phyloP scores from a whole-genome alignment of 768 basidiomycete species.

The Fomitopsis serialis region DNA sequence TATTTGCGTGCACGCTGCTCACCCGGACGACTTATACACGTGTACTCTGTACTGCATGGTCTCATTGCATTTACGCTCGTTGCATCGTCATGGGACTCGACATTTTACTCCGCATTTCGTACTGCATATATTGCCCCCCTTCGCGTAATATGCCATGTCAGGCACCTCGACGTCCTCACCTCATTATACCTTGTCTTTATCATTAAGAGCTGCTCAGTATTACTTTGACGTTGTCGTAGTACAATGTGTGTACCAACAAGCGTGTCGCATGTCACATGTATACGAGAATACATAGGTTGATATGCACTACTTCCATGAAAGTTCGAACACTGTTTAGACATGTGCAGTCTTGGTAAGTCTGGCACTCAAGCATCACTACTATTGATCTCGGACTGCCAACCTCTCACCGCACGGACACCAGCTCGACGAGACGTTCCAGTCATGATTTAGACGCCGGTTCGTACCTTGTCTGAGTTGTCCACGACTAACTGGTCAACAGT shows the following conservation, averaged over 20 bases:
- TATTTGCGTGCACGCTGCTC: not conserved
- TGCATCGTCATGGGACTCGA: not conserved
- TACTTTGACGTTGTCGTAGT: not conserved
- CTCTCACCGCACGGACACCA: no score
- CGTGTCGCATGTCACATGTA: not conserved
- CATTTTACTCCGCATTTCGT: not conserved
- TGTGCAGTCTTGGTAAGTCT: no score
- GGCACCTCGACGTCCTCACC: not conserved
- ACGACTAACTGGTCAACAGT: no score
- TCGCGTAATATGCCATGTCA: not conserved
- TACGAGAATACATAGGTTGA: not conserved
- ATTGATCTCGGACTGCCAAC: no score
- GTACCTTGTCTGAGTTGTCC: no score
- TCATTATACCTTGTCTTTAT: not conserved
- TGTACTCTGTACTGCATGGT: not conserved
- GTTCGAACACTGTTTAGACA: no score
- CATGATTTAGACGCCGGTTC: no score
- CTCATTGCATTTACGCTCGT: not conserved
- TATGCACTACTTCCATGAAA: not conserved
- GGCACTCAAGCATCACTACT: no score
- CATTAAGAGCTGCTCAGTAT: not conserved
- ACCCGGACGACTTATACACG: not conserved
- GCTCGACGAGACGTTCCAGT: no score
- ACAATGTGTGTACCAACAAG: not conserved
- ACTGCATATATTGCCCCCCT: slow-evolving; percentile 7